Evolutionary conservation across 768 basidiomycete genomes (phyloP).

Genomic region (Megacollybia marginata): DNA sequence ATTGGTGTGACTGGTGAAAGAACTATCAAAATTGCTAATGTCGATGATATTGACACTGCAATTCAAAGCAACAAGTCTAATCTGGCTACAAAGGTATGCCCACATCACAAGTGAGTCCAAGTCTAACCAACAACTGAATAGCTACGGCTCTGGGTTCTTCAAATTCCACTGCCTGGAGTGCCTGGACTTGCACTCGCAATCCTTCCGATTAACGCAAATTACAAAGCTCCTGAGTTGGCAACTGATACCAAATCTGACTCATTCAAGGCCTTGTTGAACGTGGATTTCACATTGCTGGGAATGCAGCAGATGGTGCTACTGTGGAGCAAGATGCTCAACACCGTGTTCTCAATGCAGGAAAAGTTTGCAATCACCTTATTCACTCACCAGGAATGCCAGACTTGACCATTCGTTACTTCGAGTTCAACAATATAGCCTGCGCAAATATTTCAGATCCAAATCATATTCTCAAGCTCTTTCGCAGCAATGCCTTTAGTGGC

Average conservation of each 20-base stretch:
- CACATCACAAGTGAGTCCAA: background rate
- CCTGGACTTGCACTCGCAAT: too few relatives aligned
- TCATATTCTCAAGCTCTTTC: too few relatives aligned
- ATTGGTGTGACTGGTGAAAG: slow-evolving; percentile 15
- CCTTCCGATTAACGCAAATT: too few relatives aligned
- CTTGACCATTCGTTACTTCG: too few relatives aligned
- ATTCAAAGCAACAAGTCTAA: slow-evolving; percentile 5
- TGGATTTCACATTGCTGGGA: slow-evolving; percentile 20
- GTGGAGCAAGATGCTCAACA: slow-evolving; percentile 20
- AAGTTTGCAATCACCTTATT: background rate
- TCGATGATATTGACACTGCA: slow-evolving; percentile 8
- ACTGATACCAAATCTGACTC: too few relatives aligned
- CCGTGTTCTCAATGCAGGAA: background rate
- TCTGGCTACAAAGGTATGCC: slow-evolving; percentile 16
- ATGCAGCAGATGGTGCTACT: too few relatives aligned
- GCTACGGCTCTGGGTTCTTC: slow-evolving; percentile 25
- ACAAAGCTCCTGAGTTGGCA: too few relatives aligned
- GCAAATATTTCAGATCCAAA: slow-evolving; percentile 25
- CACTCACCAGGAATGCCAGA: too few relatives aligned
- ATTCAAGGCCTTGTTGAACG: slow-evolving; percentile 17
- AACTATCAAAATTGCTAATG: slow-evolving; percentile 19
- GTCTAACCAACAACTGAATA: slow-evolving; percentile 5
- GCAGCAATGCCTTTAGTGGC: too few relatives aligned
- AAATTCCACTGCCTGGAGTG: too few relatives aligned
- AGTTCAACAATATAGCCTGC: slow-evolving; percentile 12